Evolutionary conservation across 2,329 filamentous ascomycete genomes (phyloP), one percentile per base, ranked within the genome.

Genomic region (Microdochium nivale): DNA sequence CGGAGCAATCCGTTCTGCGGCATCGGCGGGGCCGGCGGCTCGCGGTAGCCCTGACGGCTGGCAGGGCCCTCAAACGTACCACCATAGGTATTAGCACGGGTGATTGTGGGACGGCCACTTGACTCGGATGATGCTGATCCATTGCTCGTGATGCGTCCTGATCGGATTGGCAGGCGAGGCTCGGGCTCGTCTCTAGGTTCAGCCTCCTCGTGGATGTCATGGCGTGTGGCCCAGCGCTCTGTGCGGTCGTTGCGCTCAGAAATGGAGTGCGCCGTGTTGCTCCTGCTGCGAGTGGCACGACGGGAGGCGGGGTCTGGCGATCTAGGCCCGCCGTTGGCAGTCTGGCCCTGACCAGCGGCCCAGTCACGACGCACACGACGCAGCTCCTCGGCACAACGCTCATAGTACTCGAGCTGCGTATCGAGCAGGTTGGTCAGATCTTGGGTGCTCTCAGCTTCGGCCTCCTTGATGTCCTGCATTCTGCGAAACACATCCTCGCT

Each of bases 391-490:
- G 87, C 81, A 65, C 90, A 96, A 54, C 87, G 85, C 66, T 97
- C 92, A 66, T 96, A 88, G 70, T 94, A 96, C 56, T 87, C 86
- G 53, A 97, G 77, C 71, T 97, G 88, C 40, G 89, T 87, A 55
- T 97, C 91, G 49, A 97, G 73, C 66, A 97, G 95, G 19, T 81
- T 75, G 3, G 83, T 84, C 52, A 97, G 74, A 63, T 96, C 90
- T 48, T 80, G 77, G 43, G 96, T 81, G 62, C 85, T 90, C 56
- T 97, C 92, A 44, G 76, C 78, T 69, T 97, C 92, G 23, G 89
- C 81, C 62, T 96, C 91, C 72, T 94, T 92, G 71, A 97, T 95
- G 64, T 97, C 92, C 69, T 95, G 83, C 94, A 97, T 97, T 51
- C 92, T 81, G 54, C 92, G 83, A 60, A 86, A 80, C 51, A 97